These are phyloP conservation scores for Rhodamnia argentea DNA, from an alignment of 345 rosid species.

Conservation along the genomic window DNA sequence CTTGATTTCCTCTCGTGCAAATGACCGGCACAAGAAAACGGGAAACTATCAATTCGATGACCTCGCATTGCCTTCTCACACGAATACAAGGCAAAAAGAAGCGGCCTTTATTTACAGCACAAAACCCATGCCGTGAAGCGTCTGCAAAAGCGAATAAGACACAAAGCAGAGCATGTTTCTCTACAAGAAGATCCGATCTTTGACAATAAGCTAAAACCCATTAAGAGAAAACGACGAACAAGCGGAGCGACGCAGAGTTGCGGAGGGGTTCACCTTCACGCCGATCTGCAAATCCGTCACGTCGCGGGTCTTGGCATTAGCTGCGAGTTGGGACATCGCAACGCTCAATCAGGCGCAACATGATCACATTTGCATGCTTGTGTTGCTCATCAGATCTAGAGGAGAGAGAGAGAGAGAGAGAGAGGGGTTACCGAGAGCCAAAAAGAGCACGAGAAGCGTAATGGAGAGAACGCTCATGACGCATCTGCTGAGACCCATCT, in stretches of 20 bases:
- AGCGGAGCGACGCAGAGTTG: neutral
- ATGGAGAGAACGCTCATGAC: neutral
- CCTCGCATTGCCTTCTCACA: neutral
- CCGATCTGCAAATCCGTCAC: constrained; percentile 89
- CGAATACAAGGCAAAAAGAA: neutral
- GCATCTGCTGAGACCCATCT: neutral
- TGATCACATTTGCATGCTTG: neutral
- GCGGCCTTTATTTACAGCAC: neutral
- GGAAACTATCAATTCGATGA: neutral
- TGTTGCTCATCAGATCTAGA: neutral
- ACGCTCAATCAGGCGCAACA: neutral
- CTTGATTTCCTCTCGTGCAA: neutral
- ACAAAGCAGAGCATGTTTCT: neutral
- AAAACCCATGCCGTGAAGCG: neutral
- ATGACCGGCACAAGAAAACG: too few relatives aligned
- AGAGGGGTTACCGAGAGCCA: neutral
- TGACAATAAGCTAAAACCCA: neutral
- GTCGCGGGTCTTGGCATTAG: constrained; percentile 56
- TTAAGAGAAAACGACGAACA: neutral
- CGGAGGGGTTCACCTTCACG: constrained; percentile 43
- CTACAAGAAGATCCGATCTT: neutral
- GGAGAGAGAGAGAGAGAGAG: neutral
- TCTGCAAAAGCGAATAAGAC: neutral
- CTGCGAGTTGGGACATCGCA: constrained; percentile 15
- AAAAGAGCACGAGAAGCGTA: neutral